Conservation (phyloP, 805 yeast species). For the Kuraishia capsulata region DNA sequence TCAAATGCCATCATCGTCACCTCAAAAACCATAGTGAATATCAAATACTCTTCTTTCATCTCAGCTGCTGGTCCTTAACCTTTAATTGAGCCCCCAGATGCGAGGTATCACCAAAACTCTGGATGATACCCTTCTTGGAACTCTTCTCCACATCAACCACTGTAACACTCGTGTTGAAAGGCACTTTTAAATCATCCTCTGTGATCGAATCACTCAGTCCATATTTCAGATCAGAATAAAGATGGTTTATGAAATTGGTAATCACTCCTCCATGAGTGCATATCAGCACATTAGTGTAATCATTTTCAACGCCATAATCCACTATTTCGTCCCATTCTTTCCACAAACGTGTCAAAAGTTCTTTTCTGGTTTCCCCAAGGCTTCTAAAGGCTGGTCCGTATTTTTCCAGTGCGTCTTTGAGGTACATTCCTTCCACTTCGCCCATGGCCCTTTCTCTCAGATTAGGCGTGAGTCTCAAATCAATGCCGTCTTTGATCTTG, state of each 20-base stretch:
- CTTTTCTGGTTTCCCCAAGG: slow-evolving; percentile 51
- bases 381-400: slow-evolving; percentile 54
- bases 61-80: slow-evolving; percentile 40
- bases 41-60: too few relatives aligned
- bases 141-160: slow-evolving; percentile 46
- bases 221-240: slow-evolving; percentile 30
- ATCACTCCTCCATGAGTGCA: slow-evolving; percentile 83
- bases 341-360: slow-evolving; percentile 39
- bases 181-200: slow-evolving; percentile 39
- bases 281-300: slow-evolving; percentile 41
- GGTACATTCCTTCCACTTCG: slow-evolving; percentile 63
- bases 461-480: slow-evolving; percentile 25
- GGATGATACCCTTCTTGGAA: slow-evolving; percentile 32
- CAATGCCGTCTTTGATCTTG: slow-evolving; percentile 8
- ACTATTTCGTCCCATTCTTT: slow-evolving; percentile 34
- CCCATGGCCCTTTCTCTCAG: slow-evolving; percentile 79
- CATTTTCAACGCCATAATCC: slow-evolving; percentile 22
- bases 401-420: slow-evolving; percentile 50
- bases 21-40: slow-evolving; percentile 12
- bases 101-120: slow-evolving; percentile 53
- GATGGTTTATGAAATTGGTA: slow-evolving; percentile 44
- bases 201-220: slow-evolving; percentile 27
- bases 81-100: slow-evolving; percentile 54
- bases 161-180: slow-evolving; percentile 70
- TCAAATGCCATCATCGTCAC: too few relatives aligned